Percentiles rank a stretch among this genome's conserved stretches.
Conservation (phyloP, 164 flowering plant species). For the Cinnamomum chago region DNA sequence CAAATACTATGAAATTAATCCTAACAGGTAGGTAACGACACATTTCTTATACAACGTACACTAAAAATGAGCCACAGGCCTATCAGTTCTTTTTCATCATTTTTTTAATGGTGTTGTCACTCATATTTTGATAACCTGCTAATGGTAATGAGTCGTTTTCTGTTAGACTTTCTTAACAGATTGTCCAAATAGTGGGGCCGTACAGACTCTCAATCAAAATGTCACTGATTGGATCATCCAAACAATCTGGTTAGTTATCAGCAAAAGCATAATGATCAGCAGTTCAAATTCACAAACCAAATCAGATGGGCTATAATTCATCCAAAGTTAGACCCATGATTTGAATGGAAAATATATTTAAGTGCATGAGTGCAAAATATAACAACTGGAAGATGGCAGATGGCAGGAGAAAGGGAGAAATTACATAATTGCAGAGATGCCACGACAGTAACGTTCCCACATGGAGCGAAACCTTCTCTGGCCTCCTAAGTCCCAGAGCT, state of each 20-base stretch:
- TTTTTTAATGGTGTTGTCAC: too few relatives aligned
- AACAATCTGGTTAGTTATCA: not conserved
- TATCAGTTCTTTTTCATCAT: too few relatives aligned
- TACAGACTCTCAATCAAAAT: too few relatives aligned
- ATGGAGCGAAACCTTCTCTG: constrained; percentile 86
- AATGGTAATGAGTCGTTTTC: too few relatives aligned
- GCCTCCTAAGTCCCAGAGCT: constrained; percentile 97
- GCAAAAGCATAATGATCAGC: not conserved
- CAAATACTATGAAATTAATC: not conserved
- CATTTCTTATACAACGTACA: too few relatives aligned
- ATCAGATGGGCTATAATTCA: not conserved
- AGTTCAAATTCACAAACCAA: not conserved
- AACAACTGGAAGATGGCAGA: not conserved
- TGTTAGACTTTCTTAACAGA: not conserved
- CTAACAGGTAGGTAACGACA: too few relatives aligned
- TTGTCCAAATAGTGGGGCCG: not conserved
- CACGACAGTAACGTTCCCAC: constrained; percentile 98
- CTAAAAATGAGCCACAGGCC: too few relatives aligned
- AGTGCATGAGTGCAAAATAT: too few relatives aligned
- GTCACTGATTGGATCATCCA: too few relatives aligned
- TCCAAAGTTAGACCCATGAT: not conserved
- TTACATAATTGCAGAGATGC: constrained; percentile 89
- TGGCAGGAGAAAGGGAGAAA: not conserved
- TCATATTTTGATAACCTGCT: too few relatives aligned
- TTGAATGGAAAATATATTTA: too few relatives aligned